Percentiles rank a stretch among this genome's conserved stretches.
Evolutionary conservation across 805 yeast genomes (phyloP).

Genomic region (Phaffomyces thermotolerans): DNA sequence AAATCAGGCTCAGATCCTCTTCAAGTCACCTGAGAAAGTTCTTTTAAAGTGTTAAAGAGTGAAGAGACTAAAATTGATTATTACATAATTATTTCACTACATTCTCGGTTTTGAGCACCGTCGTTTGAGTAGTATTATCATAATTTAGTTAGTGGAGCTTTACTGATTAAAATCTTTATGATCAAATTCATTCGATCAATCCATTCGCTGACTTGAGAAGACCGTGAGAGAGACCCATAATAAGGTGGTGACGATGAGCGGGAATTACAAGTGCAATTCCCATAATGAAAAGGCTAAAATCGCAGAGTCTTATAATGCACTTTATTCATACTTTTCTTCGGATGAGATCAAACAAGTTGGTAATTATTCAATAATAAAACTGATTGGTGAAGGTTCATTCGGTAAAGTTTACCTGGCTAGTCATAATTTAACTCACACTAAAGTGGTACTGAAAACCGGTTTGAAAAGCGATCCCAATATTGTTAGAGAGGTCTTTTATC

Average conservation of each 20-base stretch:
- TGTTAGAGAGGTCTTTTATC: conserved; percentile 85
- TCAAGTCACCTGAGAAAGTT: too few species aligned
- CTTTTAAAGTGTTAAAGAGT: too few species aligned
- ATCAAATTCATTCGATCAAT: too few species aligned
- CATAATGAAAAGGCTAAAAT: conserved; percentile 29
- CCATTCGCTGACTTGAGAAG: too few species aligned
- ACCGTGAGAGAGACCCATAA: too few species aligned
- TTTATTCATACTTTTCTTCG: conserved; percentile 41
- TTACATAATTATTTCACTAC: too few species aligned
- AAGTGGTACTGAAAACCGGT: conserved; percentile 81
- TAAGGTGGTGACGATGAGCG: background rate
- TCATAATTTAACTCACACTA: conserved; percentile 67
- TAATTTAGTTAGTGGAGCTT: too few species aligned
- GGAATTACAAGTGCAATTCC: conserved; percentile 9
- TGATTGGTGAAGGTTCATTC: conserved; percentile 88
- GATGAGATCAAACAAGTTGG: conserved; percentile 63
- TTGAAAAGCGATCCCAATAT: conserved; percentile 72
- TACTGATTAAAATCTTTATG: too few species aligned
- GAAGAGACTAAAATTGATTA: too few species aligned
- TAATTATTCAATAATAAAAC: conserved; percentile 62
- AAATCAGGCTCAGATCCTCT: too few species aligned
- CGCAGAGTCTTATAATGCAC: conserved; percentile 57
- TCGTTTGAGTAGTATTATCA: too few species aligned
- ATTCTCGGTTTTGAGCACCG: too few species aligned
- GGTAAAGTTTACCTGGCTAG: conserved; percentile 85